These are phyloP conservation scores for Nitzschia sp. DNA, from an alignment of 108 stramenopile genomes.

Conservation along the genomic window DNA sequence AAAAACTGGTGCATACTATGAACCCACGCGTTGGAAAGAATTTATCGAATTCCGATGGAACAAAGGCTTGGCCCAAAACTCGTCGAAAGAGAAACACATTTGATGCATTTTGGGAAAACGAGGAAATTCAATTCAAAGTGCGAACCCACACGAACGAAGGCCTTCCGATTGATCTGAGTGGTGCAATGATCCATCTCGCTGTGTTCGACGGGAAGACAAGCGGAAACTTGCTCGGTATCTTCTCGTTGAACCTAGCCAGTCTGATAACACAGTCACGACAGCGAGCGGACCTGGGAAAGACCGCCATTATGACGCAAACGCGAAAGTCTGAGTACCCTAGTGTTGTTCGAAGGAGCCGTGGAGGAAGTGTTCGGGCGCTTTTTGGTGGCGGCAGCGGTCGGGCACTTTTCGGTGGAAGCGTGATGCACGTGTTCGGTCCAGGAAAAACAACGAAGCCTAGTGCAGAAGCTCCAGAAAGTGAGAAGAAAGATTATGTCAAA, in stretches of 20 bases:
- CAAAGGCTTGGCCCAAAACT: slow-evolving; percentile 38
- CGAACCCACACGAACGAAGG: slow-evolving; percentile 31
- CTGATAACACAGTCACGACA: slow-evolving; percentile 26
- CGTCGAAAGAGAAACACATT: slow-evolving; percentile 15
- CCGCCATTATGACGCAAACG: no score
- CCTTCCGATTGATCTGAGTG: slow-evolving; percentile 38
- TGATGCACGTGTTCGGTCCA: not conserved
- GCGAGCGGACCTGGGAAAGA: not conserved
- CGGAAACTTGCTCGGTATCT: slow-evolving; percentile 25
- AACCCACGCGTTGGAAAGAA: not conserved
- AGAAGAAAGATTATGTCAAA: not conserved
- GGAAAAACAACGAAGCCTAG: not conserved
- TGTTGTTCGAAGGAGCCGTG: not conserved
- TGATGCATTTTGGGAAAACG: slow-evolving; percentile 32
- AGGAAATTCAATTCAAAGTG: slow-evolving; percentile 33
- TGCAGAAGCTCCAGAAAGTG: not conserved
- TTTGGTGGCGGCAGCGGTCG: not conserved
- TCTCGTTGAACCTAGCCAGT: slow-evolving; percentile 36
- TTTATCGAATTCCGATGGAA: not conserved
- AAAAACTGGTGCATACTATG: slow-evolving; percentile 7
- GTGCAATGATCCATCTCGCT: slow-evolving; percentile 39
- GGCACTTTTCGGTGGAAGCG: not conserved
- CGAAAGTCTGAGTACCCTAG: not conserved
- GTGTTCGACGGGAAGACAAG: slow-evolving; percentile 28
- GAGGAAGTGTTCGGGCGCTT: not conserved